Conservation (phyloP, 306 rosid genomes). For the Corylus heterophylla region DNA sequence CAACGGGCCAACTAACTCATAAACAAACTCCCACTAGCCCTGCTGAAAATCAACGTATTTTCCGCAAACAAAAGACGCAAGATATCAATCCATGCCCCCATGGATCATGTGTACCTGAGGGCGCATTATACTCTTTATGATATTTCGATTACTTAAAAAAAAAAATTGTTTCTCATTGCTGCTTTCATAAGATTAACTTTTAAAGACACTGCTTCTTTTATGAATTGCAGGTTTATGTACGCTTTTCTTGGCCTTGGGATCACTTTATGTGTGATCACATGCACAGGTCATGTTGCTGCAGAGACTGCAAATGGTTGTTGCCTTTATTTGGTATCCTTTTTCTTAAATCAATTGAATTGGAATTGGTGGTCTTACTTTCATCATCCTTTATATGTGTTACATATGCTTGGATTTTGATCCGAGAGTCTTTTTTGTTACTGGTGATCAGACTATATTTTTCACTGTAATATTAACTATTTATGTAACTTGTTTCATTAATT, state of each 20-base stretch:
- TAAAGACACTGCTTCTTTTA: slow-evolving; percentile 5
- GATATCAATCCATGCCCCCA: too few relatives aligned
- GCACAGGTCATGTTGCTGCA: slow-evolving; percentile 80
- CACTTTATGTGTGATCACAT: slow-evolving; percentile 61
- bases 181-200: slow-evolving; percentile 6
- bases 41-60: too few relatives aligned
- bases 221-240: slow-evolving; percentile 74
- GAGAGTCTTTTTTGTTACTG: background rate
- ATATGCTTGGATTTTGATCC: background rate
- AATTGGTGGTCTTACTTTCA: slow-evolving; percentile 3
- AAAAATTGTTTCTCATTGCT: background rate
- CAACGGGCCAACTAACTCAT: too few relatives aligned
- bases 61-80: too few relatives aligned
- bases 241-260: slow-evolving; percentile 69
- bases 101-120: too few relatives aligned
- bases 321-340: slow-evolving; percentile 76
- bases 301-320: slow-evolving; percentile 78
- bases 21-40: too few relatives aligned
- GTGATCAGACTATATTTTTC: background rate
- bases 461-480: background rate
- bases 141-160: too few relatives aligned
- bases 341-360: slow-evolving; percentile 12
- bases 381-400: background rate
- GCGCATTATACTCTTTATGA: too few relatives aligned
- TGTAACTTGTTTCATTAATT: background rate